phyloP scores from a whole-genome alignment of 2,329 filamentous ascomycete species.

The Botrytis squamosa region DNA sequence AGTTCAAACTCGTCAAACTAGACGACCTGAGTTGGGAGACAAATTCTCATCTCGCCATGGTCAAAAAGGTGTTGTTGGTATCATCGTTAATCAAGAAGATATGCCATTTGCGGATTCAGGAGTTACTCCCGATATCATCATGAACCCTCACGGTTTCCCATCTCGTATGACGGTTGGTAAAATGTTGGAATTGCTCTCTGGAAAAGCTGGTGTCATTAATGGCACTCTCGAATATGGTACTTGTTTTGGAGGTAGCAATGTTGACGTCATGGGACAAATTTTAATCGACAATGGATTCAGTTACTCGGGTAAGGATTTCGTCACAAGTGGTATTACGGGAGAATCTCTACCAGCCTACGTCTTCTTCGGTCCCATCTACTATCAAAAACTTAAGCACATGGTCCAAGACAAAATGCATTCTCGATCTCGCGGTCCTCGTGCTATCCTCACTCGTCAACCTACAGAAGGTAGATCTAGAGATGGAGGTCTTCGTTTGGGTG shows the following conservation, averaged over 20 bases:
- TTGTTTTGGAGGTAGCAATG: constrained; percentile 77
- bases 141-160: constrained; percentile 99
- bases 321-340: constrained; percentile 92
- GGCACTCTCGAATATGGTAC: constrained; percentile 89
- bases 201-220: constrained; percentile 85
- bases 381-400: constrained; percentile 99
- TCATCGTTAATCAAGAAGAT: constrained; percentile 94
- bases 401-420: constrained; percentile 99
- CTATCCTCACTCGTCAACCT: constrained; percentile 90
- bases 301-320: constrained; percentile 96
- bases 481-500: constrained; percentile 87
- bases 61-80: constrained; percentile 95
- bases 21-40: constrained; percentile 91
- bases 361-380: constrained; percentile 98
- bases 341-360: constrained; percentile 93
- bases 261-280: constrained; percentile 85
- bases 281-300: constrained; percentile 88
- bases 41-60: constrained; percentile 99
- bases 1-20: constrained; percentile 92
- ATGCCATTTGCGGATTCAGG: constrained; percentile 93
- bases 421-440: constrained; percentile 82
- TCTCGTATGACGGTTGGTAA: constrained; percentile 99
- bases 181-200: constrained; percentile 89
- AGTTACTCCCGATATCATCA: constrained; percentile 96
- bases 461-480: constrained; percentile 93